Conservation (phyloP, 2,329 filamentous ascomycete genomes). For the Fusarium sp. region DNA sequence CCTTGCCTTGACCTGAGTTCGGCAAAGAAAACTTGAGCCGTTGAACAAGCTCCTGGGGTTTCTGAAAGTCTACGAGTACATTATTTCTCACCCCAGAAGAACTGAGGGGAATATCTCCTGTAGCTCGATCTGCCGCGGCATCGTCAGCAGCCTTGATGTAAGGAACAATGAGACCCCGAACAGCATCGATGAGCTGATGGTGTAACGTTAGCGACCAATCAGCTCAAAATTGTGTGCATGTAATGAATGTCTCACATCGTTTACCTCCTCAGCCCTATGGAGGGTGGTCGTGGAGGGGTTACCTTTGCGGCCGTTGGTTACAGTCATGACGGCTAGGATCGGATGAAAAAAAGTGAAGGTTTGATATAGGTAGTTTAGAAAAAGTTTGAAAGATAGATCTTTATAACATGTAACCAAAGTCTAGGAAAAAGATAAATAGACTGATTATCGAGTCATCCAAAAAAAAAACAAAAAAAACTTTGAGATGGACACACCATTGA, state of each 20-base stretch:
- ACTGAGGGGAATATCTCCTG: constrained; percentile 60
- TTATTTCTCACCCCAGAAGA: constrained; percentile 59
- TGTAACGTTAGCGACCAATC: constrained; percentile 39
- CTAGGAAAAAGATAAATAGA: neutral
- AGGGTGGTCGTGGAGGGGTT: constrained; percentile 40
- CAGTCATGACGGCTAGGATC: constrained; percentile 42
- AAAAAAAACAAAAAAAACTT: too few relatives aligned
- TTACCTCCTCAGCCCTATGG: constrained; percentile 48
- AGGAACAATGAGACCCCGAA: constrained; percentile 75
- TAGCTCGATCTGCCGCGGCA: constrained; percentile 61
- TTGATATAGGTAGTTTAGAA: neutral
- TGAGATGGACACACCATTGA: constrained; percentile 29
- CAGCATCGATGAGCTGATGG: constrained; percentile 72
- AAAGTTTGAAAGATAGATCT: neutral
- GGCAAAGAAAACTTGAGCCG: constrained; percentile 71
- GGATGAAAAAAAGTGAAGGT: neutral
- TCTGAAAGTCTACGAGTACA: constrained; percentile 71
- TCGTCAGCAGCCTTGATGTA: constrained; percentile 79
- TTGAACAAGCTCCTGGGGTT: constrained; percentile 66
- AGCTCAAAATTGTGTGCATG: neutral
- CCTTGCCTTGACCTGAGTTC: constrained; percentile 69
- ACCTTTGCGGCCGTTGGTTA: constrained; percentile 37
- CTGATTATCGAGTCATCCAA: neutral
- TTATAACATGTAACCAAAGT: neutral
- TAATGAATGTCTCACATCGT: constrained; percentile 44